Percentiles rank a stretch among this genome's conserved stretches.
Conservation (phyloP, 257 asterid genomes). For the Capsicum pubescens region DNA sequence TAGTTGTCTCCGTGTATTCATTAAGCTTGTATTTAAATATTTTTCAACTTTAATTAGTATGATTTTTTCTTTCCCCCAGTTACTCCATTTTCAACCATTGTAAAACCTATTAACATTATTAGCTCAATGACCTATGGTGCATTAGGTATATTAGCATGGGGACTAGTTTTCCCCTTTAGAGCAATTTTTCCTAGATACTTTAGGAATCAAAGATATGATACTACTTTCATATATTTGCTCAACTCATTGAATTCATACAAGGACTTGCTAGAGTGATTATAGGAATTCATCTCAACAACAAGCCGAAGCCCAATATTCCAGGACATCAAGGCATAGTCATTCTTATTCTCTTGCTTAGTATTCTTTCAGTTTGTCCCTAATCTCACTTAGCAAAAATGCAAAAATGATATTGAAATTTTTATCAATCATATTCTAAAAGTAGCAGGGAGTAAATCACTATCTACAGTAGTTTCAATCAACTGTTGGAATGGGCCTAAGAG, state of each 20-base stretch:
- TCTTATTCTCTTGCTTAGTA: constrained; percentile 63
- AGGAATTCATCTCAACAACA: constrained; percentile 67
- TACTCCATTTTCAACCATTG: constrained; percentile 38
- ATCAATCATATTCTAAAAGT: neutral
- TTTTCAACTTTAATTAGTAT: neutral
- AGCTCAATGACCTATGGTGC: constrained; percentile 76
- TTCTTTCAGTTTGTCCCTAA: constrained; percentile 65
- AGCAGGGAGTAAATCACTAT: too few relatives aligned
- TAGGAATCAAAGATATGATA: constrained; percentile 66
- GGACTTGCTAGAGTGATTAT: constrained; percentile 72
- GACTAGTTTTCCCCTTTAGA: constrained; percentile 75
- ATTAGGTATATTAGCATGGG: constrained; percentile 77
- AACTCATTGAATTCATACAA: constrained; percentile 69
- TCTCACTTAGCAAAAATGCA: neutral
- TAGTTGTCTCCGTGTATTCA: neutral
- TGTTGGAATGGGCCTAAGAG: too few relatives aligned
- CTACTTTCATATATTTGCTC: constrained; percentile 72
- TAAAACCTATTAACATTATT: constrained; percentile 37
- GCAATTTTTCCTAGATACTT: constrained; percentile 82
- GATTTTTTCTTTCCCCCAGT: constrained; percentile 44
- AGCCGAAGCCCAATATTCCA: constrained; percentile 61
- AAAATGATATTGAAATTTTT: neutral
- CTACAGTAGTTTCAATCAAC: too few relatives aligned
- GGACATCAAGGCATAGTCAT: constrained; percentile 86
- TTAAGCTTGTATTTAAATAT: constrained; percentile 3